phyloP scores from a whole-genome alignment of 1,139 yeast genomes.

The Candida sp. region DNA sequence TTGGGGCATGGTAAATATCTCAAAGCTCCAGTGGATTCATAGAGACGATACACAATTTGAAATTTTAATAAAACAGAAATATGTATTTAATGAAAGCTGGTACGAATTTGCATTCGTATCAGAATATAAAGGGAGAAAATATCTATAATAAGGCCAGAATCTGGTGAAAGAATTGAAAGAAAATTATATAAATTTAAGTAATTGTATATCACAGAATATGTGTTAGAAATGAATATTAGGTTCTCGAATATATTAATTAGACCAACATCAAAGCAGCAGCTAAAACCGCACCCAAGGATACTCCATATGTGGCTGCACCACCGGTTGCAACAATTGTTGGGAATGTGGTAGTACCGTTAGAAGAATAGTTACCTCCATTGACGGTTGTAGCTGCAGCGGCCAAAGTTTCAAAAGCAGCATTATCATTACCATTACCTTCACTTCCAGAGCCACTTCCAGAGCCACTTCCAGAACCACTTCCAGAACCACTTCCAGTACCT shows the following conservation, averaged over 20 bases:
- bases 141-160: neutral
- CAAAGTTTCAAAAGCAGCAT: neutral
- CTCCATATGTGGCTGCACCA: neutral
- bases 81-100: too few species aligned
- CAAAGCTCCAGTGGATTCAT: too few species aligned
- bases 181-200: neutral
- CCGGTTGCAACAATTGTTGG: neutral
- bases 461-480: constrained; percentile 4
- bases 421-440: constrained; percentile 2
- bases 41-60: too few species aligned
- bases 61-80: too few species aligned
- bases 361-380: neutral
- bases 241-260: constrained; percentile 1
- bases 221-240: neutral
- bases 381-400: constrained; percentile 1
- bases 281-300: neutral
- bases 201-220: neutral
- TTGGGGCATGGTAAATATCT: too few species aligned
- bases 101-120: neutral
- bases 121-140: neutral
- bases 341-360: neutral
- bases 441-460: neutral
- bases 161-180: neutral
- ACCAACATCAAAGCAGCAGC: neutral
- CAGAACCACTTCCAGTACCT: constrained; percentile 3